Conservation (phyloP, 495 filamentous ascomycete genomes). For the Penicillium antarcticum region DNA sequence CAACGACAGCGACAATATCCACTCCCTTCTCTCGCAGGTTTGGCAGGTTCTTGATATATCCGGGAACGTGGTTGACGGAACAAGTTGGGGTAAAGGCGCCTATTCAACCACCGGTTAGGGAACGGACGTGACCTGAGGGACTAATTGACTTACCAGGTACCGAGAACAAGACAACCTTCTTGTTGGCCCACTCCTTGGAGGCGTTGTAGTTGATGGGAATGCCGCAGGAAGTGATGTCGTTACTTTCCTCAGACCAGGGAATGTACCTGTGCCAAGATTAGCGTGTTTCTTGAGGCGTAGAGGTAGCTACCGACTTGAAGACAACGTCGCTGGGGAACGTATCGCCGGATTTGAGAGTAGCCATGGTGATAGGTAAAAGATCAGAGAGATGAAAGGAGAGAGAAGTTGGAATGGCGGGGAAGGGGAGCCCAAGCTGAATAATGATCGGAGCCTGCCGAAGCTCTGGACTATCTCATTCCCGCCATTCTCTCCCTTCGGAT, state of each 20-base stretch:
- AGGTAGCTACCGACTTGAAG: conserved; percentile 56
- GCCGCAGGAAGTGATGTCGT: conserved; percentile 69
- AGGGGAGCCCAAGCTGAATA: background rate
- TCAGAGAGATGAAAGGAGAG: conserved; percentile 8
- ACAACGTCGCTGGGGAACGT: conserved; percentile 72
- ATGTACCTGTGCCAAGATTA: conserved; percentile 52
- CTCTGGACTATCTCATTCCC: no score
- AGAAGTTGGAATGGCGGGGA: background rate
- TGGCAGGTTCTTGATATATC: conserved; percentile 72
- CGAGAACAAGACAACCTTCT: conserved; percentile 86
- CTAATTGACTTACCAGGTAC: conserved; percentile 60
- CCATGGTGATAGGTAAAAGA: conserved; percentile 40
- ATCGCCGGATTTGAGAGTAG: conserved; percentile 73
- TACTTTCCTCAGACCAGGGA: conserved; percentile 62
- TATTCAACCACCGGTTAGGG: conserved; percentile 16
- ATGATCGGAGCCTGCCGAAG: conserved; percentile 8
- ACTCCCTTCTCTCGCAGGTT: conserved; percentile 78
- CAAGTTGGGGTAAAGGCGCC: conserved; percentile 94
- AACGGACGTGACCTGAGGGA: background rate
- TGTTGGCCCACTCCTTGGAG: conserved; percentile 76
- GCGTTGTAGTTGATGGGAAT: conserved; percentile 75
- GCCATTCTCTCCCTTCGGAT: no score
- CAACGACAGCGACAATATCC: conserved; percentile 76
- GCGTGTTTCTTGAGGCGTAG: conserved; percentile 2
- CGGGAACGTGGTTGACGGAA: conserved; percentile 77